Evolutionary conservation across 2,329 filamentous ascomycete genomes (phyloP).

Genomic region (Penicillium sp.): DNA sequence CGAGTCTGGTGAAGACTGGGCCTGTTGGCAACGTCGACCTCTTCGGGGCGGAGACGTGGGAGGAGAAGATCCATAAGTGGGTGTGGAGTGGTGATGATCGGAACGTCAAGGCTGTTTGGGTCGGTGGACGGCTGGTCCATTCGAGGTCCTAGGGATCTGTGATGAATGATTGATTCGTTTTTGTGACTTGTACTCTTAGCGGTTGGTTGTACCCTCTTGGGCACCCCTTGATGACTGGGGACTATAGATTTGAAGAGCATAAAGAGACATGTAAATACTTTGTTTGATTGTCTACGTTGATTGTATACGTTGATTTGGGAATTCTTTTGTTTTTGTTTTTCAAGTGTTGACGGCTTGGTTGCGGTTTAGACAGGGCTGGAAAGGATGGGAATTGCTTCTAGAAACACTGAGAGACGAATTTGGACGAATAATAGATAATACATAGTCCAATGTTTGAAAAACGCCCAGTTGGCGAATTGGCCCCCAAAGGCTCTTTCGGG

Average conservation of each 20-base stretch:
- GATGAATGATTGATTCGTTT: neutral
- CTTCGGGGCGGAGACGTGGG: conserved; percentile 90
- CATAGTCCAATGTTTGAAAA: no score
- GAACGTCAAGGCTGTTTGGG: conserved; percentile 88
- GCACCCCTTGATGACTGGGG: conserved; percentile 2
- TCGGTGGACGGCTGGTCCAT: conserved; percentile 80
- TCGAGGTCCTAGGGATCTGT: conserved; percentile 6
- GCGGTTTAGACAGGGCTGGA: no score
- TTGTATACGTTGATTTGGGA: neutral
- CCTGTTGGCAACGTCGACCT: conserved; percentile 72
- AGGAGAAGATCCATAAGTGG: conserved; percentile 89
- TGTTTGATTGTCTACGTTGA: neutral
- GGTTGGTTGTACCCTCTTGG: conserved; percentile 4
- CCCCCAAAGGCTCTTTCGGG: no score
- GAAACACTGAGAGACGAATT: no score
- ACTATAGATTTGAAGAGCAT: conserved; percentile 3
- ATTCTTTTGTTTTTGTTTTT: no score
- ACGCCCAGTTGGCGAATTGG: no score
- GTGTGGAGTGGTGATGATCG: conserved; percentile 90
- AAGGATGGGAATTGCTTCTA: no score
- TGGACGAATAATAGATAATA: no score
- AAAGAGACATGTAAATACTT: neutral
- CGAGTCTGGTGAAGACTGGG: conserved; percentile 41
- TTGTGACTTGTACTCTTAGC: conserved; percentile 1
- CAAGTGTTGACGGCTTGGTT: no score